Conservation (phyloP, 768 basidiomycete genomes). For the Rhizopogon rudus region DNA sequence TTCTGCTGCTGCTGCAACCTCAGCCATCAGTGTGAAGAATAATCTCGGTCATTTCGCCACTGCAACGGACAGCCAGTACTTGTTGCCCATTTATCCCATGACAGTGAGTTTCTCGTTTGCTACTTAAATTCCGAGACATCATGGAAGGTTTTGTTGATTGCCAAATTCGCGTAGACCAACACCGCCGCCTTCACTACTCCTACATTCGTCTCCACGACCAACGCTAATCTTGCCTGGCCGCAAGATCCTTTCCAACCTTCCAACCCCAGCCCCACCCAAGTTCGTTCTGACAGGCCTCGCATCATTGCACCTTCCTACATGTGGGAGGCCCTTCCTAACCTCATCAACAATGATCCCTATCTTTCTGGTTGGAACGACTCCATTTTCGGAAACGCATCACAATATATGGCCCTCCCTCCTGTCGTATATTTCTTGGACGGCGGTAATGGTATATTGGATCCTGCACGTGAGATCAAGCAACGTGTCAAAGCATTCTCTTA, state of each 20-base stretch:
- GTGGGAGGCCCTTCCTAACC: slow-evolving; percentile 74
- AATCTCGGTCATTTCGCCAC: slow-evolving; percentile 67
- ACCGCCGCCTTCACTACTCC: slow-evolving; percentile 65
- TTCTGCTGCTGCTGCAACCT: slow-evolving; percentile 43
- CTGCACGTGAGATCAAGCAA: slow-evolving; percentile 84
- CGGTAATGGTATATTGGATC: slow-evolving; percentile 87
- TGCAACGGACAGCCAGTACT: slow-evolving; percentile 72
- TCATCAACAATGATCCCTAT: slow-evolving; percentile 84
- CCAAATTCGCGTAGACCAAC: slow-evolving; percentile 52
- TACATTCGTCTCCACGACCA: slow-evolving; percentile 59
- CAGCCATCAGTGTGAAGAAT: slow-evolving; percentile 54
- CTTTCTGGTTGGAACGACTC: slow-evolving; percentile 84
- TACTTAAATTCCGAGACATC: not conserved
- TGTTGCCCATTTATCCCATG: slow-evolving; percentile 83
- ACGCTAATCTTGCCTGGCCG: slow-evolving; percentile 65
- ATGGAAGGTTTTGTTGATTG: not conserved
- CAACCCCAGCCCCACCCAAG: slow-evolving; percentile 51
- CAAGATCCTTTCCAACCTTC: slow-evolving; percentile 69
- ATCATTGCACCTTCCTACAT: slow-evolving; percentile 90
- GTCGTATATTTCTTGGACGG: slow-evolving; percentile 75
- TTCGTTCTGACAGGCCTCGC: slow-evolving; percentile 80
- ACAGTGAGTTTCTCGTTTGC: slow-evolving; percentile 54
- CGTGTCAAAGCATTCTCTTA: slow-evolving; percentile 92
- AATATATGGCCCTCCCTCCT: slow-evolving; percentile 58
- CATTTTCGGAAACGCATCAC: slow-evolving; percentile 84